These are phyloP conservation scores for Globisporangium uncinulatum DNA, from an alignment of 352 stramenopile species.

Conservation along the genomic window DNA sequence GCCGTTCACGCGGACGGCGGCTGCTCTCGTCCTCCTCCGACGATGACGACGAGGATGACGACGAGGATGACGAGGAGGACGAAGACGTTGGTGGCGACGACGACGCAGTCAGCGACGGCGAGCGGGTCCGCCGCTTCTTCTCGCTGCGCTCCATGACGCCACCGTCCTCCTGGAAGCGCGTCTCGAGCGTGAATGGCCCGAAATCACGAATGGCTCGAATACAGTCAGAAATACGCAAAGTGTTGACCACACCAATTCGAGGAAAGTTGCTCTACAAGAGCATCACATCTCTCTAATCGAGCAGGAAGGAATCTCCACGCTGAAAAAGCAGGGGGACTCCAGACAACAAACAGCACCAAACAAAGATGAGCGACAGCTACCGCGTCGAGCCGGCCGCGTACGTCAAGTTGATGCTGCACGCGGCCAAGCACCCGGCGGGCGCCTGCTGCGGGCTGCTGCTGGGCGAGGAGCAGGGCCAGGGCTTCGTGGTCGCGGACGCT, in stretches of 20 bases:
- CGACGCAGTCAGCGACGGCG: constrained; percentile 40
- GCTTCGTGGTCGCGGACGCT: constrained; percentile 48
- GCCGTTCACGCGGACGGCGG: constrained; percentile 11
- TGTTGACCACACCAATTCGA: not conserved
- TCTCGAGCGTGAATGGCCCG: not conserved
- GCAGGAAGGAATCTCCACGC: not conserved
- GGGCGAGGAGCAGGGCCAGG: constrained; percentile 36
- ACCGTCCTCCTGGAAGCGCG: not conserved
- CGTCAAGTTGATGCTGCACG: constrained; percentile 74
- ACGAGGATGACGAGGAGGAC: constrained; percentile 29
- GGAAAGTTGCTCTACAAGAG: constrained; percentile 13
- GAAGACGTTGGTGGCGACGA: constrained; percentile 31
- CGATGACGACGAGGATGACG: constrained; percentile 37
- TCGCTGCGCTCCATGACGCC: constrained; percentile 21
- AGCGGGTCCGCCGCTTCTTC: constrained; percentile 22
- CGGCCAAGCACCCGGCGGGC: constrained; percentile 43
- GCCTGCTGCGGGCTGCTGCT: constrained; percentile 54
- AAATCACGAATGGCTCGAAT: not conserved
- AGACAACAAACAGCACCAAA: not conserved
- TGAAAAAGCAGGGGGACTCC: not conserved
- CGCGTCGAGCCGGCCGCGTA: constrained; percentile 50
- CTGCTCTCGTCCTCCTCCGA: constrained; percentile 29
- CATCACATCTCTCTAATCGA: constrained; percentile 19
- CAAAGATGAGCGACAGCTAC: constrained; percentile 54
- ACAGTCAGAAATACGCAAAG: not conserved